phyloP scores from a whole-genome alignment of 345 rosid genomes.

The Eucalyptus victrix region DNA sequence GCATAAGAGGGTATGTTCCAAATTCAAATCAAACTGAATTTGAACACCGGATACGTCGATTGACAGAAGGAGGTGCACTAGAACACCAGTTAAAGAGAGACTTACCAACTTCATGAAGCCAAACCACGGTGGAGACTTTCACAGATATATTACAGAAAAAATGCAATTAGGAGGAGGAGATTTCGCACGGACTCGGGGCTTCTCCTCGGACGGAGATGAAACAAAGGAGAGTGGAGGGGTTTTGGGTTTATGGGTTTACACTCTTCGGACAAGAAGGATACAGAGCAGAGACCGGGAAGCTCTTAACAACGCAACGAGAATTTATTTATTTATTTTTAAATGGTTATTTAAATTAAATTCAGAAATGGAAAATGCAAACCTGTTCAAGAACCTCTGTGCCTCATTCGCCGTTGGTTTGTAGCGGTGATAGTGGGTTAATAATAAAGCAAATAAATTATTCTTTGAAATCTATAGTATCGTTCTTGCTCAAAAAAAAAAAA shows the following conservation, averaged over 20 bases:
- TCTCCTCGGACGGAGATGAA: neutral
- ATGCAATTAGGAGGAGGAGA: neutral
- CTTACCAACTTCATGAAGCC: constrained; percentile 42
- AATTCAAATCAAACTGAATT: neutral
- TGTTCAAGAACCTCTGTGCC: neutral
- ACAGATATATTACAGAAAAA: neutral
- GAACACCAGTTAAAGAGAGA: neutral
- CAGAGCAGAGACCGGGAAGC: neutral
- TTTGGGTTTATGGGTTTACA: neutral
- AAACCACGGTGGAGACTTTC: neutral
- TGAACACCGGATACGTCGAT: neutral
- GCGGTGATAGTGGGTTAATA: neutral
- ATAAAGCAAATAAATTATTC: neutral
- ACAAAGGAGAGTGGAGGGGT: neutral
- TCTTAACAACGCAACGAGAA: neutral
- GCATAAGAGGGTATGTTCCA: constrained; percentile 5
- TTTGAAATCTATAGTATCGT: neutral
- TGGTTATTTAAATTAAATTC: neutral
- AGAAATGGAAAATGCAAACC: neutral
- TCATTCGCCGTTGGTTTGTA: neutral
- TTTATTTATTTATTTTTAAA: neutral
- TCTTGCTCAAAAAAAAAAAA: too few relatives aligned
- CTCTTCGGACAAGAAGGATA: neutral
- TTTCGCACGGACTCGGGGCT: neutral
- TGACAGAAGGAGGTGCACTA: neutral